These are phyloP conservation scores for Amanita pseudoporphyria DNA, from an alignment of 768 basidiomycete genomes.

Conservation along the genomic window DNA sequence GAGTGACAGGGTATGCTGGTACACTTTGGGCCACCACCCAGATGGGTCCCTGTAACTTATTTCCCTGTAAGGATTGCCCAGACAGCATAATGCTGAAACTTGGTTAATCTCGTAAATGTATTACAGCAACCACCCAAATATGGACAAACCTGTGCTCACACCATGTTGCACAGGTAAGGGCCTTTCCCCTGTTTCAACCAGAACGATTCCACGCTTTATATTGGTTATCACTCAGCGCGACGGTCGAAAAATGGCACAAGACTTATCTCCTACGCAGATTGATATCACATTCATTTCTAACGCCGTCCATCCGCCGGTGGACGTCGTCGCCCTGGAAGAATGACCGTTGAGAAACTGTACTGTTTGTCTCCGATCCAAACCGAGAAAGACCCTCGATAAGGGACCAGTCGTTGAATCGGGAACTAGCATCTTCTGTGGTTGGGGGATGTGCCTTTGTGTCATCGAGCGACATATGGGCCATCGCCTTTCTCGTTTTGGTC, in stretches of 20 bases:
- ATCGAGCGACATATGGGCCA: neutral
- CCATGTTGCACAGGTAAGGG: too few species aligned
- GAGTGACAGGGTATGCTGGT: neutral
- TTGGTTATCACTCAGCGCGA: too few species aligned
- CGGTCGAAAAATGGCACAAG: too few species aligned
- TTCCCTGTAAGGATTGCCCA: neutral
- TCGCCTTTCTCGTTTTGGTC: neutral
- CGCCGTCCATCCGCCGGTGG: slow-evolving; percentile 9
- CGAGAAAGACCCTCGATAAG: slow-evolving; percentile 6
- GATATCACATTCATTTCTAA: too few species aligned
- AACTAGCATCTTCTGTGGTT: neutral
- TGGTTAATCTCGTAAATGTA: too few species aligned
- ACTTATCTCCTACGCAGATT: too few species aligned
- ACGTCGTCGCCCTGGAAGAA: slow-evolving; percentile 14
- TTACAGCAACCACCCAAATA: too few species aligned
- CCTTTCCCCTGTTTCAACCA: too few species aligned
- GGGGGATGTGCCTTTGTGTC: neutral
- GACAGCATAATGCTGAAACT: too few species aligned
- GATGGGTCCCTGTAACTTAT: too few species aligned
- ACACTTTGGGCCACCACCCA: neutral
- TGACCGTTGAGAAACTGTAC: slow-evolving; percentile 2
- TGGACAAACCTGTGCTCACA: too few species aligned
- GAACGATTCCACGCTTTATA: too few species aligned
- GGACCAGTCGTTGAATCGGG: slow-evolving; percentile 8
- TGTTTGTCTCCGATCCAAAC: slow-evolving; percentile 2